Evolutionary conservation across 495 filamentous ascomycete species (phyloP).

Genomic region (Melanomma pulvis-pyrius): DNA sequence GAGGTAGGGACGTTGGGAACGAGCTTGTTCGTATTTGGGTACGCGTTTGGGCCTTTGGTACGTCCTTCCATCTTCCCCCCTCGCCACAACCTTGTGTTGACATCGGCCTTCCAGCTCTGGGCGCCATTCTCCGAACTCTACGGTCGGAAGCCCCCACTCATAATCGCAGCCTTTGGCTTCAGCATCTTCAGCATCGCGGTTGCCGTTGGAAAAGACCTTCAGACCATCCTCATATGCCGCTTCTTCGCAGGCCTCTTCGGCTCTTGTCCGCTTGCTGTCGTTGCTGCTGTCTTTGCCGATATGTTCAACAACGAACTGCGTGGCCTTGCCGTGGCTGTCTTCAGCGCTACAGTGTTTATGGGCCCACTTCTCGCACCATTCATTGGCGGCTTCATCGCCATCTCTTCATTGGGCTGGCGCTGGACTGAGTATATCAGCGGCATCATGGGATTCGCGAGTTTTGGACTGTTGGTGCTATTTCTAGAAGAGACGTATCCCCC

Average conservation of each 20-base stretch:
- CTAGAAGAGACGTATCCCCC: conserved; percentile 38
- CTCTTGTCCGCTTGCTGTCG: conserved; percentile 54
- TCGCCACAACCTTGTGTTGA: too few relatives aligned
- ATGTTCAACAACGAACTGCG: conserved; percentile 54
- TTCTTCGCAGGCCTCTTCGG: conserved; percentile 58
- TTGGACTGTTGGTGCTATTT: conserved; percentile 21
- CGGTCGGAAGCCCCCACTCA: conserved; percentile 39
- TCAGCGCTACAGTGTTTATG: conserved; percentile 54
- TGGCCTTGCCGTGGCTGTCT: conserved; percentile 55
- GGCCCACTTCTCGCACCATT: conserved; percentile 29
- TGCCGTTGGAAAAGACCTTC: conserved; percentile 42
- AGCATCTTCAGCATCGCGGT: conserved; percentile 41
- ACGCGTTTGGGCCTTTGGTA: conserved; percentile 43
- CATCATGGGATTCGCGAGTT: conserved; percentile 29
- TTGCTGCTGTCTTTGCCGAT: conserved; percentile 57
- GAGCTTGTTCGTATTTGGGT: conserved; percentile 44
- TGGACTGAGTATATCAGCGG: conserved; percentile 35
- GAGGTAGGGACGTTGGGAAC: conserved; percentile 40
- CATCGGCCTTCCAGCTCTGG: conserved; percentile 17
- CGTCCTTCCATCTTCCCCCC: neutral
- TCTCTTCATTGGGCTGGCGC: conserved; percentile 23
- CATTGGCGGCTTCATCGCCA: conserved; percentile 32
- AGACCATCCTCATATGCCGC: conserved; percentile 57
- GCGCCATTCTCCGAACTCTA: conserved; percentile 42
- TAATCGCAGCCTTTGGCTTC: conserved; percentile 40